phyloP scores from a whole-genome alignment of 441 rosid genomes.

The Isatis lusitanica region DNA sequence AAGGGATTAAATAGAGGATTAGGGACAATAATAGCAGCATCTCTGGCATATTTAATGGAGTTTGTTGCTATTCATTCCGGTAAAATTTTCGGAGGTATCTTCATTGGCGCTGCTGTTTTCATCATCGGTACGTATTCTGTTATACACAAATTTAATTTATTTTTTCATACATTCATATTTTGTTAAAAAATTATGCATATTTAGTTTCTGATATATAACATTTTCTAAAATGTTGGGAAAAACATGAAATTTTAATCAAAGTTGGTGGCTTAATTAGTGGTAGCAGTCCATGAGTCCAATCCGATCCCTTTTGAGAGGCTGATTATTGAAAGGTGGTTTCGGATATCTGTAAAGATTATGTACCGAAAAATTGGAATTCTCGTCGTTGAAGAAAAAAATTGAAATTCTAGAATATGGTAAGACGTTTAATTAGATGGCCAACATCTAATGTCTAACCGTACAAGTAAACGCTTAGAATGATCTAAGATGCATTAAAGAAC shows the following conservation, averaged over 20 bases:
- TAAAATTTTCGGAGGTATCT: conserved; percentile 47
- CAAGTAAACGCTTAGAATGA: too few relatives aligned
- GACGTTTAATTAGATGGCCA: not conserved
- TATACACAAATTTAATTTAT: too few relatives aligned
- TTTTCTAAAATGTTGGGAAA: not conserved
- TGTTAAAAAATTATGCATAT: not conserved
- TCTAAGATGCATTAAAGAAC: too few relatives aligned
- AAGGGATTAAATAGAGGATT: conserved; percentile 79
- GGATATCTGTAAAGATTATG: not conserved
- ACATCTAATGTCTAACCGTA: not conserved
- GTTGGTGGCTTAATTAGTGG: not conserved
- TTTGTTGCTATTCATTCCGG: conserved; percentile 49
- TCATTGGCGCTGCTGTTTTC: conserved; percentile 55
- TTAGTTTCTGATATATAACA: not conserved
- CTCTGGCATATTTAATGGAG: conserved; percentile 64
- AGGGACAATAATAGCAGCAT: conserved; percentile 79
- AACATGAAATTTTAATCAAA: not conserved
- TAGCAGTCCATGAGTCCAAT: not conserved
- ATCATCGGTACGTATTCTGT: conserved; percentile 50
- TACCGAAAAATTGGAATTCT: too few relatives aligned
- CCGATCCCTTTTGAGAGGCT: not conserved
- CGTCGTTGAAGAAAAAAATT: not conserved
- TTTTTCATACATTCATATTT: not conserved
- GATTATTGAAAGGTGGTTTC: too few relatives aligned
- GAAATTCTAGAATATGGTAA: not conserved